phyloP scores from a whole-genome alignment of 495 filamentous ascomycete species.

The Penicillium paradoxum region DNA sequence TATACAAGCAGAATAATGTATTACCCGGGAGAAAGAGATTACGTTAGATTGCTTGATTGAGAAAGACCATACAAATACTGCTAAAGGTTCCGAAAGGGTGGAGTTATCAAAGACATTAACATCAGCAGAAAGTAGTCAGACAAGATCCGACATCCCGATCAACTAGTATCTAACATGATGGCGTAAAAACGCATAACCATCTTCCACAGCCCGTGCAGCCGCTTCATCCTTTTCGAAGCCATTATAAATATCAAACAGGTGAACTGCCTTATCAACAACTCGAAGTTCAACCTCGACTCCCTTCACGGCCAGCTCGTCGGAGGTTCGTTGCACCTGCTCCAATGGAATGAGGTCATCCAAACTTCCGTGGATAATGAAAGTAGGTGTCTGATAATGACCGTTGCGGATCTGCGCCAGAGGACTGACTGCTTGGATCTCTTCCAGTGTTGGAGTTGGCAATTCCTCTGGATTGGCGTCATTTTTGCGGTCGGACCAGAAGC shows the following conservation, averaged over 20 bases:
- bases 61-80: too few relatives aligned
- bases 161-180: background rate
- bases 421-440: constrained; percentile 27
- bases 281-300: constrained; percentile 27
- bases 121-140: background rate
- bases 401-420: constrained; percentile 30
- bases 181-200: background rate
- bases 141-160: background rate
- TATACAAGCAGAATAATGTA: too few relatives aligned
- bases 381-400: constrained; percentile 38
- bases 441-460: constrained; percentile 14
- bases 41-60: too few relatives aligned
- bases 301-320: constrained; percentile 15
- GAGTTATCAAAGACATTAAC: too few relatives aligned
- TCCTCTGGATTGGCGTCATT: background rate
- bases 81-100: too few relatives aligned
- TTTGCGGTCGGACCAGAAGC: background rate
- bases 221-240: background rate
- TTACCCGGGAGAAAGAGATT: too few relatives aligned
- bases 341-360: constrained; percentile 43
- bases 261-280: constrained; percentile 25
- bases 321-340: constrained; percentile 28
- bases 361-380: constrained; percentile 43
- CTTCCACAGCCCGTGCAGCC: background rate
- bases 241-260: constrained; percentile 28